phyloP scores from a whole-genome alignment of 2,329 filamentous ascomycete genomes.

The Septoria linicola region DNA sequence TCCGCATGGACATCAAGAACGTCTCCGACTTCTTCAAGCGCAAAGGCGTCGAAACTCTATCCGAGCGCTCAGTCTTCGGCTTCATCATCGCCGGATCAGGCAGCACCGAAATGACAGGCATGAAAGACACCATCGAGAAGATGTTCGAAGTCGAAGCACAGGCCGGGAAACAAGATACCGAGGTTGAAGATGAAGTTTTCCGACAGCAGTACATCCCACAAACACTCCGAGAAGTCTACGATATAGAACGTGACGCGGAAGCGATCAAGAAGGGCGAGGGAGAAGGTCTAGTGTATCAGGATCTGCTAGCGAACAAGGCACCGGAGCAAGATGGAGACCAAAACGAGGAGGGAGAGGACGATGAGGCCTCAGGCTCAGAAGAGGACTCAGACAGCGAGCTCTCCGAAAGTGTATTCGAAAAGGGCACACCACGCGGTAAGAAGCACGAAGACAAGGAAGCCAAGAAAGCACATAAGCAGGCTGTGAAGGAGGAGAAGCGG shows the following conservation, averaged over 20 bases:
- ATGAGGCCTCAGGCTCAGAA: slow-evolving; percentile 35
- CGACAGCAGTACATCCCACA: slow-evolving; percentile 95
- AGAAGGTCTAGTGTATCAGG: slow-evolving; percentile 77
- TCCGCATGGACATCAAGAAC: slow-evolving; percentile 99
- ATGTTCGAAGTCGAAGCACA: slow-evolving; percentile 61
- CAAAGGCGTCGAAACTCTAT: slow-evolving; percentile 76
- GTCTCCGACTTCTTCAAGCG: slow-evolving; percentile 87
- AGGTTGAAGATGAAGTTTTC: slow-evolving; percentile 89
- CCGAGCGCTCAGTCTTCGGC: slow-evolving; percentile 76
- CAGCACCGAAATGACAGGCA: slow-evolving; percentile 59
- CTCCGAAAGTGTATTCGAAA: slow-evolving; percentile 42
- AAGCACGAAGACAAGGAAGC: slow-evolving; percentile 87
- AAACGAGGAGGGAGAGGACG: slow-evolving; percentile 40
- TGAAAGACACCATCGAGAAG: slow-evolving; percentile 63
- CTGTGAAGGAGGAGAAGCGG: slow-evolving; percentile 91
- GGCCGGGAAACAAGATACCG: slow-evolving; percentile 52
- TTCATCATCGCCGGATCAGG: slow-evolving; percentile 71
- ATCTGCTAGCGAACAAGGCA: slow-evolving; percentile 63
- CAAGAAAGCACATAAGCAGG: slow-evolving; percentile 85
- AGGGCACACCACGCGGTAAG: slow-evolving; percentile 72
- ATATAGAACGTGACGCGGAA: slow-evolving; percentile 86
- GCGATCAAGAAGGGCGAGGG: slow-evolving; percentile 72
- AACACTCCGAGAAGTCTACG: slow-evolving; percentile 92
- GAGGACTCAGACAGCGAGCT: slow-evolving; percentile 29
- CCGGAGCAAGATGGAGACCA: slow-evolving; percentile 24